Conservation (phyloP, 495 filamentous ascomycete species). For the Penicillium psychrofluorescens region DNA sequence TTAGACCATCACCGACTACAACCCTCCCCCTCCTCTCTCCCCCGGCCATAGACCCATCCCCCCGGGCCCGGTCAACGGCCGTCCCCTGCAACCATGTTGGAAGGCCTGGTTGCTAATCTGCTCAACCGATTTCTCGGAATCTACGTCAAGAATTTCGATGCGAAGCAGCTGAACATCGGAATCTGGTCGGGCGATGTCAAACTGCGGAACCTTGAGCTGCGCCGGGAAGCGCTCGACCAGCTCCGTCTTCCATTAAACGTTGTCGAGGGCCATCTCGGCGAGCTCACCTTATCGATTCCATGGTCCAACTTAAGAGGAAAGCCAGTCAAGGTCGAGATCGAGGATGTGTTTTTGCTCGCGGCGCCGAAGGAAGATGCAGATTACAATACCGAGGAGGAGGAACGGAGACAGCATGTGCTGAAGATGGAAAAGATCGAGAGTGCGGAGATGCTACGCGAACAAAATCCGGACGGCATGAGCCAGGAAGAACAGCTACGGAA, state of each 20-base stretch:
- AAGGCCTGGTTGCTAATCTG: slow-evolving; percentile 71
- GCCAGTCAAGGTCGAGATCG: slow-evolving; percentile 87
- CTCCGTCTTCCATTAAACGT: slow-evolving; percentile 93
- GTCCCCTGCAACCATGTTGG: slow-evolving; percentile 49
- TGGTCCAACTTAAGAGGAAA: slow-evolving; percentile 95
- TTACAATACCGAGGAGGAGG: slow-evolving; percentile 89
- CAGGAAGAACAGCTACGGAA: slow-evolving; percentile 90
- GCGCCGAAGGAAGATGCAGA: slow-evolving; percentile 90
- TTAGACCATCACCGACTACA: neutral
- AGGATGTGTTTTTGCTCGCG: slow-evolving; percentile 92
- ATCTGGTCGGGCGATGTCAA: slow-evolving; percentile 98
- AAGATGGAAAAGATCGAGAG: slow-evolving; percentile 98
- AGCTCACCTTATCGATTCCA: slow-evolving; percentile 84
- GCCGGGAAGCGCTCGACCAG: slow-evolving; percentile 91
- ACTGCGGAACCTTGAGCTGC: slow-evolving; percentile 82
- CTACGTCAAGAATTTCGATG: slow-evolving; percentile 98
- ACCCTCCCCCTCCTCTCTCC: slow-evolving; percentile 2
- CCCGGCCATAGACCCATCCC: slow-evolving; percentile 16
- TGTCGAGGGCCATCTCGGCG: slow-evolving; percentile 85
- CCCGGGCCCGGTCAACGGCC: slow-evolving; percentile 33
- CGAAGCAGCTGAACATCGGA: slow-evolving; percentile 90
- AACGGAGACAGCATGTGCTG: slow-evolving; percentile 67
- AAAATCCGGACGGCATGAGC: slow-evolving; percentile 86
- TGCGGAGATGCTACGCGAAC: slow-evolving; percentile 86
- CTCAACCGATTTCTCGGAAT: slow-evolving; percentile 98